Base-by-base conservation (phyloP, 2,329 filamentous ascomycete species). In the Exophiala mesophila region DNA sequence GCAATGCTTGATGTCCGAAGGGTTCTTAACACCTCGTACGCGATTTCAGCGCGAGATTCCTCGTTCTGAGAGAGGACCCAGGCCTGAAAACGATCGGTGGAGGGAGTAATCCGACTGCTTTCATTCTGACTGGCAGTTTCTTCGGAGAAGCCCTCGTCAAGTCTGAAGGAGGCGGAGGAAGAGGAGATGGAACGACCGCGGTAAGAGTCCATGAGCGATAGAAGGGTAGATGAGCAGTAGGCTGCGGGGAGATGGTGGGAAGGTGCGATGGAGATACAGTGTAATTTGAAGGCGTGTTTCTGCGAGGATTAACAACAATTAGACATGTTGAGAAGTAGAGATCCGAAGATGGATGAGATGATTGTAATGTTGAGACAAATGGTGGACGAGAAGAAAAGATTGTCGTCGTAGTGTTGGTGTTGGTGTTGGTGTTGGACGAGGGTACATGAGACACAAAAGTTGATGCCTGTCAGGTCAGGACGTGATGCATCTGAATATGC, bases 111-210 rank as follows among this genome's bases (percentile, higher is more conserved):
- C 30, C 60, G 54, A 23, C 66, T 65, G 50, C 63, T 63, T 36
- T 68, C 67, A 36, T 62, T 54, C 49, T 66, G 65, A 44, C 64
- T 78, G 6, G 46, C 19, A 8, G 48, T 44, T 36, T 89, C 85
- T 61, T 92, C 86, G 4, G 86, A 89, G 63, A 92, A 94, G 57
- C 88, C 88, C 67, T 94, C 88, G 67, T 94, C 87, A 45, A 88
- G 76, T 62, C 81, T 71, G 53, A 76, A 72, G 21, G 76, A 43
- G 8, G 47, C 39, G 6, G 41, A 38, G 13, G 38, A 36, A 16
- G 50, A 49, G n/a, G 44, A 43, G 20, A 32, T 31, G 24, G 34
- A 46, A 13, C 23, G 21, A 15, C 26, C 21, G 13, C 19, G 38
- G 19, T 36, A 13, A 15, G 42, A 26, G 23, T 41, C 33, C 13